phyloP scores from a whole-genome alignment of 2,329 filamentous ascomycete genomes.

The Epichloe sylvatica region DNA sequence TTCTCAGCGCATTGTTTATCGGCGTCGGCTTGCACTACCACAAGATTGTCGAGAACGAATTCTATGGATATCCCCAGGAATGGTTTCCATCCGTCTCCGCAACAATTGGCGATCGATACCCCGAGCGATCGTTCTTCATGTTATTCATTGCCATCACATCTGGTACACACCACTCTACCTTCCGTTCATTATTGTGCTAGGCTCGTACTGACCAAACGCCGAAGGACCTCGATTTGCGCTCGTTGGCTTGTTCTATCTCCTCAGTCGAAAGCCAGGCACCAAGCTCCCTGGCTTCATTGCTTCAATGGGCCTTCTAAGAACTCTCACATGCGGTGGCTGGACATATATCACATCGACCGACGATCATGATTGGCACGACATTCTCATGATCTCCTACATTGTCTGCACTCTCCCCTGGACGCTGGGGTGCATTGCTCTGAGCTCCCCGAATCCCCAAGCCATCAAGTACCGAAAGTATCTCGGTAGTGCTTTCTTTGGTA shows the following conservation, averaged over 20 bases:
- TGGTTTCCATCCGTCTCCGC: constrained; percentile 96
- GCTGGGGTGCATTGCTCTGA: constrained; percentile 73
- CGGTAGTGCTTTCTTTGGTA: constrained; percentile 74
- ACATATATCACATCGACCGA: constrained; percentile 97
- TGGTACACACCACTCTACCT: constrained; percentile 32
- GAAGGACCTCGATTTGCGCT: constrained; percentile 79
- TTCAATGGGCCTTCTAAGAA: constrained; percentile 69
- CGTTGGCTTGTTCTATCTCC: constrained; percentile 80
- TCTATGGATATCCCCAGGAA: constrained; percentile 85
- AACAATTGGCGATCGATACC: constrained; percentile 94
- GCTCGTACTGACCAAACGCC: background rate
- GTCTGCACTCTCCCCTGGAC: constrained; percentile 90
- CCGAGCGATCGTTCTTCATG: constrained; percentile 93
- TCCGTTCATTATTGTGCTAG: background rate
- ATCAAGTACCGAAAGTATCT: constrained; percentile 82
- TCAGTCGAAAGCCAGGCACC: constrained; percentile 64
- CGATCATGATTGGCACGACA: constrained; percentile 96
- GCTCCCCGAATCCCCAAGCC: constrained; percentile 68
- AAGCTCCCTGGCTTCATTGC: constrained; percentile 71
- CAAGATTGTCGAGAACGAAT: constrained; percentile 96
- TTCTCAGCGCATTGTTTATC: constrained; percentile 71
- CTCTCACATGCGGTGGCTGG: constrained; percentile 91
- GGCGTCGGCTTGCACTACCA: constrained; percentile 76
- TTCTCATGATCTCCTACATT: constrained; percentile 98
- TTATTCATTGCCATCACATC: constrained; percentile 95